Conservation (phyloP, 164 flowering plant genomes). For the Aristolochia contorta region DNA sequence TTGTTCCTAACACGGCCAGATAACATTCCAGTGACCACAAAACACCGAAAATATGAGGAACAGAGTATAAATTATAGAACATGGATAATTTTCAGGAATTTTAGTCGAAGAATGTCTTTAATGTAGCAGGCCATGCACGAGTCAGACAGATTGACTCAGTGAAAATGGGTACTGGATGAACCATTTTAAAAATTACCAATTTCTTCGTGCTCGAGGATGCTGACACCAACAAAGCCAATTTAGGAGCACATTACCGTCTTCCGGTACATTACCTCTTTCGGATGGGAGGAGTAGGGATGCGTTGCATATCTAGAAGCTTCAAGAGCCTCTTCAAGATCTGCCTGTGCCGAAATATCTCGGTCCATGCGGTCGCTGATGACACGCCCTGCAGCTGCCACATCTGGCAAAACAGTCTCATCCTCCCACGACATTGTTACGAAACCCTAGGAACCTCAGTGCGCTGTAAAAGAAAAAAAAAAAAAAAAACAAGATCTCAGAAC, state of each 20-base stretch:
- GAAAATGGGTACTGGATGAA: too few relatives aligned
- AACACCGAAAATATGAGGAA: too few relatives aligned
- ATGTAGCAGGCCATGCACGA: too few relatives aligned
- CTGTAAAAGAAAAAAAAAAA: too few relatives aligned
- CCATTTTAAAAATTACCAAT: neutral
- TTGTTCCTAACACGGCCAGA: too few relatives aligned
- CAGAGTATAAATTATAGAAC: too few relatives aligned
- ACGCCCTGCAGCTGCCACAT: slow-evolving; percentile 74
- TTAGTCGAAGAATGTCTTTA: too few relatives aligned
- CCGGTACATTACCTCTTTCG: slow-evolving; percentile 75
- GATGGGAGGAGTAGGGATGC: slow-evolving; percentile 87
- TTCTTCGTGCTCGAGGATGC: neutral
- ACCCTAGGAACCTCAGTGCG: neutral
- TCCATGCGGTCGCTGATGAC: slow-evolving; percentile 71
- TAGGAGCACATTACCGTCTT: neutral
- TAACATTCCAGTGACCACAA: too few relatives aligned
- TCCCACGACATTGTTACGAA: slow-evolving; percentile 49
- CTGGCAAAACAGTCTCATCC: slow-evolving; percentile 69
- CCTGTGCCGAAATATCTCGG: slow-evolving; percentile 57
- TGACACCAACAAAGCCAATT: neutral
- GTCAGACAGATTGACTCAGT: too few relatives aligned
- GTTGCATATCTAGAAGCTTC: slow-evolving; percentile 92
- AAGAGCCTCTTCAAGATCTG: slow-evolving; percentile 84
- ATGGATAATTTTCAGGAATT: too few relatives aligned
- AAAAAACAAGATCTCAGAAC: too few relatives aligned